These are phyloP conservation scores for Alternaria gaisen DNA, from an alignment of 2,329 filamentous ascomycete species.

Conservation along the genomic window DNA sequence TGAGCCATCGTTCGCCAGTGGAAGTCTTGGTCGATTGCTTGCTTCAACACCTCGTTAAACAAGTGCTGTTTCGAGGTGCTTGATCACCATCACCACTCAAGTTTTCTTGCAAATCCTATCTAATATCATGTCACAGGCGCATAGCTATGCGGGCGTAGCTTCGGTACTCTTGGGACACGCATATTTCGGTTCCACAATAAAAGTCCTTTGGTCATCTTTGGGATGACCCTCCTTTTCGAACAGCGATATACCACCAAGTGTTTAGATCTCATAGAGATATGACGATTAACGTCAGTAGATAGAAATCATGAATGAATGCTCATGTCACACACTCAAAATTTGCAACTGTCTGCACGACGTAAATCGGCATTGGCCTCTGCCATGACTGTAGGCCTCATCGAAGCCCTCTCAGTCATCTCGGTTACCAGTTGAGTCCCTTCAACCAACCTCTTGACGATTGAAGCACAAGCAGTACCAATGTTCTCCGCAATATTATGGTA, in stretches of 20 bases:
- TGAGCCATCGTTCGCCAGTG: constrained; percentile 45
- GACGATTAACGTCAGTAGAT: constrained; percentile 1
- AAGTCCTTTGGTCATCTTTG: constrained; percentile 1
- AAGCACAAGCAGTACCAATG: background rate
- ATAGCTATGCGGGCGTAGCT: constrained; percentile 13
- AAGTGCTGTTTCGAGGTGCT: background rate
- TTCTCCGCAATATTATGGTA: no score
- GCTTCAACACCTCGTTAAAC: constrained; percentile 33
- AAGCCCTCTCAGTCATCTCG: background rate
- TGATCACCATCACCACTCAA: background rate
- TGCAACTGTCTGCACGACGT: background rate
- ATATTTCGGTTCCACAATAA: background rate
- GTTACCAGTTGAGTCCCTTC: background rate
- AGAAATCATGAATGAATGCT: background rate
- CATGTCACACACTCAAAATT: background rate
- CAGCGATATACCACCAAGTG: constrained; percentile 6
- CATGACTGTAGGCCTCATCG: background rate
- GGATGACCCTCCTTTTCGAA: constrained; percentile 2
- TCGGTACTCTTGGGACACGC: constrained; percentile 3
- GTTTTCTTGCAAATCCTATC: constrained; percentile 2
- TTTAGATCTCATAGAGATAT: constrained; percentile 1
- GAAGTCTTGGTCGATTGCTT: constrained; percentile 50
- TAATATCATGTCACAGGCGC: constrained; percentile 5
- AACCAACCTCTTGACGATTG: background rate
- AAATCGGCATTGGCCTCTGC: background rate